Percentiles rank a stretch among this genome's conserved stretches.
Conservation (phyloP, 2,329 filamentous ascomycete genomes). For the Xylaria sp. region DNA sequence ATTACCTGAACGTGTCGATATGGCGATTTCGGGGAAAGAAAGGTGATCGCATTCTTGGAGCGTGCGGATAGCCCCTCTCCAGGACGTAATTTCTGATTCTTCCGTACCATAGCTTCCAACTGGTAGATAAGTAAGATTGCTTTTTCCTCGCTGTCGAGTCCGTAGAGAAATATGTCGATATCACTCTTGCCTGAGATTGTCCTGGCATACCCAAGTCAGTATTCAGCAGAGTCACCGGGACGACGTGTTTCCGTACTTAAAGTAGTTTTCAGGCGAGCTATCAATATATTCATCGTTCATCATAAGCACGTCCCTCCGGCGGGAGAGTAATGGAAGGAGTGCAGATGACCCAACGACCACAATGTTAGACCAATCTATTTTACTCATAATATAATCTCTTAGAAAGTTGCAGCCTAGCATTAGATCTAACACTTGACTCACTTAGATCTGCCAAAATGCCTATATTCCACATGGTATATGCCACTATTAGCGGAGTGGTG, state of each 20-base stretch:
- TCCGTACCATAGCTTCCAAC: slow-evolving; percentile 1
- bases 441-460: background rate
- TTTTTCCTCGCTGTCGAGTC: background rate
- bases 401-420: too few relatives aligned
- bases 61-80: background rate
- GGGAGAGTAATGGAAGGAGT: slow-evolving; percentile 1
- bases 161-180: slow-evolving; percentile 10
- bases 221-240: background rate
- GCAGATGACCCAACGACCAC: slow-evolving; percentile 3
- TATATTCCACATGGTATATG: background rate
- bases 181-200: slow-evolving; percentile 1
- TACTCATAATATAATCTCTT: background rate
- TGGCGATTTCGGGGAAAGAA: slow-evolving; percentile 6
- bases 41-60: slow-evolving; percentile 8
- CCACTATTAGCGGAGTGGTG: background rate
- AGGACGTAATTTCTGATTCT: background rate
- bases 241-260: background rate
- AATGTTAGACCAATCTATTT: slow-evolving; percentile 6
- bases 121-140: slow-evolving; percentile 5
- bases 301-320: background rate
- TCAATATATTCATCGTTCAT: background rate
- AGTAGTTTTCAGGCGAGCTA: background rate
- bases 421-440: background rate
- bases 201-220: background rate
- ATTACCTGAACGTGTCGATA: slow-evolving; percentile 6